phyloP scores from a whole-genome alignment of 2,329 filamentous ascomycete genomes.

The Fusarium continuum region DNA sequence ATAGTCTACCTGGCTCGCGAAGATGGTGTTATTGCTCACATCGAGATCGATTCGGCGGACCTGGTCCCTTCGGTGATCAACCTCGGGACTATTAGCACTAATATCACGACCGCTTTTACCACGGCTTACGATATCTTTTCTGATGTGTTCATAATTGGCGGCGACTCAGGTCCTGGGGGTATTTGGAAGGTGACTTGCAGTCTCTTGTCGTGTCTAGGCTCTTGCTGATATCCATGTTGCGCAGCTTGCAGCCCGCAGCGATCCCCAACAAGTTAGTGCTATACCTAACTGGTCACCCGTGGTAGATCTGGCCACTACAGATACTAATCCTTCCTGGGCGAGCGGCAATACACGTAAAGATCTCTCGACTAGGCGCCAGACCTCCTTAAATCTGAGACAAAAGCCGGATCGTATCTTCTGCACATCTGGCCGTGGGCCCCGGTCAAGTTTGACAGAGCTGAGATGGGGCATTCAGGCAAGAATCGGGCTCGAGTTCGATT shows the following conservation, averaged over 20 bases:
- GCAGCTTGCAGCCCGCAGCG: slow-evolving; percentile 64
- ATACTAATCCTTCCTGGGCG: slow-evolving; percentile 46
- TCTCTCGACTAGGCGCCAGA: slow-evolving; percentile 6
- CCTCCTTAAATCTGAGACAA: slow-evolving; percentile 40
- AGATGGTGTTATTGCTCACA: slow-evolving; percentile 80
- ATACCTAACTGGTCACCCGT: slow-evolving; percentile 72
- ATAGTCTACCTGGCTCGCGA: slow-evolving; percentile 88
- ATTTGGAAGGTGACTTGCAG: slow-evolving; percentile 71
- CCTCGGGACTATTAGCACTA: slow-evolving; percentile 73
- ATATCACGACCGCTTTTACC: slow-evolving; percentile 84
- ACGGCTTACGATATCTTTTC: slow-evolving; percentile 73
- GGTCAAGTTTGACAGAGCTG: slow-evolving; percentile 73
- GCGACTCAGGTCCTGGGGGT: slow-evolving; percentile 79
- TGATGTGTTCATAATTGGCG: slow-evolving; percentile 83
- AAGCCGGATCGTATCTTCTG: slow-evolving; percentile 68
- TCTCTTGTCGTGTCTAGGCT: background rate
- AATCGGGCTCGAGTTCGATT: slow-evolving; percentile 67
- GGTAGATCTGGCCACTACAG: slow-evolving; percentile 64
- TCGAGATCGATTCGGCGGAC: slow-evolving; percentile 71
- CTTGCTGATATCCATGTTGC: slow-evolving; percentile 4
- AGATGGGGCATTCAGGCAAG: slow-evolving; percentile 75
- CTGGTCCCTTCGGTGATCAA: slow-evolving; percentile 64
- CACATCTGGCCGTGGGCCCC: slow-evolving; percentile 69
- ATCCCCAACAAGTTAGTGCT: slow-evolving; percentile 53
- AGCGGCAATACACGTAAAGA: background rate